Conservation (phyloP, 192 early-diverging fungal genomes). For the Podila epigama region DNA sequence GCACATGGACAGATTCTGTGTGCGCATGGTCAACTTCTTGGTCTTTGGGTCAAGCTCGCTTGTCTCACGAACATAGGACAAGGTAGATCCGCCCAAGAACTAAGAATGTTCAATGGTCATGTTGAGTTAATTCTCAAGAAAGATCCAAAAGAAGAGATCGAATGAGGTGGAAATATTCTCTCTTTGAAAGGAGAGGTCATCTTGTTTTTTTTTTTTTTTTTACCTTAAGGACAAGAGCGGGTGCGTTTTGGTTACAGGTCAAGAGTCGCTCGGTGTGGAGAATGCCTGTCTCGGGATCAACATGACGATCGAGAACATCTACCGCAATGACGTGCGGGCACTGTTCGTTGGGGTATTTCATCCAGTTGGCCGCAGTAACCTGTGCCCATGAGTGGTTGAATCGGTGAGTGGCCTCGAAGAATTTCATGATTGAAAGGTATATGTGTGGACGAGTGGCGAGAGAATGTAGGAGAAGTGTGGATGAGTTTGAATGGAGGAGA, state of each 20-base stretch:
- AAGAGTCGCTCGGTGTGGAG: conserved; percentile 93
- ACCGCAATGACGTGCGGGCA: conserved; percentile 92
- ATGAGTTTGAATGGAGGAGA: not conserved
- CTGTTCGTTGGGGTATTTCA: conserved; percentile 97
- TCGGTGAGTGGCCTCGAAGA: conserved; percentile 82
- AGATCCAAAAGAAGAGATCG: too few species aligned
- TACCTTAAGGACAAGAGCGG: conserved; percentile 73
- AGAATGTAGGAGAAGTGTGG: not conserved
- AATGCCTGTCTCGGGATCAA: conserved; percentile 86
- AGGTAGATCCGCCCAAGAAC: conserved; percentile 71
- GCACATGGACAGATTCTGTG: conserved; percentile 87
- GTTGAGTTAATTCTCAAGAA: not conserved
- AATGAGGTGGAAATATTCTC: too few species aligned
- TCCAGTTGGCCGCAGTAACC: conserved; percentile 89
- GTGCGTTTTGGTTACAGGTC: conserved; percentile 85
- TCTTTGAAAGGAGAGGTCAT: too few species aligned
- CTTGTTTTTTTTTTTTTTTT: not conserved
- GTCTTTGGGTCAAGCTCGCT: conserved; percentile 84
- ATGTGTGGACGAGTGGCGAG: not conserved
- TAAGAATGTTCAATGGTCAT: conserved; percentile 33
- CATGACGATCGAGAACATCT: conserved; percentile 82
- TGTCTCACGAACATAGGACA: conserved; percentile 90
- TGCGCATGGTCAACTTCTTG: conserved; percentile 75
- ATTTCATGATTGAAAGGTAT: conserved; percentile 68
- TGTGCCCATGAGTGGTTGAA: conserved; percentile 86